Evolutionary conservation across 768 basidiomycete genomes (phyloP).

Genomic region (Nidularia pulvinata): DNA sequence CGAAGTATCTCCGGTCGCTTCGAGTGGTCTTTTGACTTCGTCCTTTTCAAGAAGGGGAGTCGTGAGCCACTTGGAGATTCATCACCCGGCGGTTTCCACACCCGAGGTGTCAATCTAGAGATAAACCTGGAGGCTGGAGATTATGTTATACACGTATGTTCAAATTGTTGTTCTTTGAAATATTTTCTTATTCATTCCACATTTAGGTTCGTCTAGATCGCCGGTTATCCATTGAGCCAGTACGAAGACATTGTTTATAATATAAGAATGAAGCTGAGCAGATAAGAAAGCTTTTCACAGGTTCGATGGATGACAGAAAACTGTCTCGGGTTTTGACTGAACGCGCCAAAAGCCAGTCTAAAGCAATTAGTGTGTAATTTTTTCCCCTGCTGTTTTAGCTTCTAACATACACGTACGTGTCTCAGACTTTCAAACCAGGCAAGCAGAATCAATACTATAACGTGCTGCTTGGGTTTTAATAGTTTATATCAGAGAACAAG

Average conservation of each 20-base stretch:
- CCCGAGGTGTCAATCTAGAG: conserved; percentile 35
- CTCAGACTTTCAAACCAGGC: conserved; percentile 10
- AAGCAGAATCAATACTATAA: background rate
- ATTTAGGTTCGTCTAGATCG: conserved; percentile 10
- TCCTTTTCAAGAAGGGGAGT: conserved; percentile 41
- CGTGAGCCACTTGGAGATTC: conserved; percentile 28
- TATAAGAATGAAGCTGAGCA: background rate
- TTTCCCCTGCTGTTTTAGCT: background rate
- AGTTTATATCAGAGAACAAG: conserved; percentile 1
- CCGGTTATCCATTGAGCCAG: background rate
- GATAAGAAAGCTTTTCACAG: background rate
- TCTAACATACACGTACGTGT: background rate
- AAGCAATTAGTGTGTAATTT: conserved; percentile 10
- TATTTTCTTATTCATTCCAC: background rate
- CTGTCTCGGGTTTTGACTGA: conserved; percentile 7
- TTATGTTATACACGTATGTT: conserved; percentile 37
- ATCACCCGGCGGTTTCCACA: conserved; percentile 21
- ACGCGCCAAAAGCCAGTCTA: conserved; percentile 9
- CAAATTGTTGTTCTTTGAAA: background rate
- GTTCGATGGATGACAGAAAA: conserved; percentile 1
- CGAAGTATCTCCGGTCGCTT: conserved; percentile 29
- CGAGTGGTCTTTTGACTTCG: conserved; percentile 44
- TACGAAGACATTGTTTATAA: background rate
- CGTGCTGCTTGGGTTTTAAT: background rate
- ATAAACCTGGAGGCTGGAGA: conserved; percentile 35